phyloP scores from a whole-genome alignment of 2,329 filamentous ascomycete species.

The Aphanocladium album region DNA sequence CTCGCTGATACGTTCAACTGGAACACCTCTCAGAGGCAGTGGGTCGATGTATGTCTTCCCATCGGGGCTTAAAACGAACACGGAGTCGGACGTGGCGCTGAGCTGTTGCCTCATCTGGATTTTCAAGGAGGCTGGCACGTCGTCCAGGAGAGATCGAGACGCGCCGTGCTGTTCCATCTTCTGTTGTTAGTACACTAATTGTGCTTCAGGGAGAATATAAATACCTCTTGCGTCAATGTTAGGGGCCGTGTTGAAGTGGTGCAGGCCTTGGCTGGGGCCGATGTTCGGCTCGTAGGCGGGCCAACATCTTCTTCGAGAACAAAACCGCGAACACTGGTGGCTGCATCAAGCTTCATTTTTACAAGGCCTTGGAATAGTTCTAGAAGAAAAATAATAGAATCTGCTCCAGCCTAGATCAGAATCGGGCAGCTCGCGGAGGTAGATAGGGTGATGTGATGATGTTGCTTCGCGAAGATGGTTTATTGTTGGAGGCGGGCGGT shows the following conservation, averaged over 20 bases:
- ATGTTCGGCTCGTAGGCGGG: not conserved
- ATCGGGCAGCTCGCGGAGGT: no score
- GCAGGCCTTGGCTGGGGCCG: no score
- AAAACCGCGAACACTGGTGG: not conserved
- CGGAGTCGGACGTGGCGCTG: not conserved
- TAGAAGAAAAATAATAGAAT: no score
- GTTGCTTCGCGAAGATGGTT: no score
- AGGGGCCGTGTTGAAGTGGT: no score
- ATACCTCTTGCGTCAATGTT: not conserved
- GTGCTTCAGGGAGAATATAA: not conserved
- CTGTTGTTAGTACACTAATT: not conserved
- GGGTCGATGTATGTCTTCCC: constrained; percentile 23
- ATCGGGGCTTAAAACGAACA: constrained; percentile 20
- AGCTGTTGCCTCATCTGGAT: not conserved
- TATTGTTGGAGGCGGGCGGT: no score
- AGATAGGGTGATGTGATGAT: no score
- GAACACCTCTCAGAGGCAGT: constrained; percentile 21
- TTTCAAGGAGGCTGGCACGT: not conserved
- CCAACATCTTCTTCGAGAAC: not conserved
- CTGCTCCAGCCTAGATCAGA: no score
- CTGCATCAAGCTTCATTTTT: not conserved
- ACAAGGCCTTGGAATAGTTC: no score
- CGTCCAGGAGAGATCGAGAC: not conserved
- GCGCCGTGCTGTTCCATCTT: not conserved
- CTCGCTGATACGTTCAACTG: constrained; percentile 26